Percentiles rank a stretch among this genome's conserved stretches.
Conservation (phyloP, 225 moss, liverwort and hornwort genomes). For the Pseudoscleropodium purum region DNA sequence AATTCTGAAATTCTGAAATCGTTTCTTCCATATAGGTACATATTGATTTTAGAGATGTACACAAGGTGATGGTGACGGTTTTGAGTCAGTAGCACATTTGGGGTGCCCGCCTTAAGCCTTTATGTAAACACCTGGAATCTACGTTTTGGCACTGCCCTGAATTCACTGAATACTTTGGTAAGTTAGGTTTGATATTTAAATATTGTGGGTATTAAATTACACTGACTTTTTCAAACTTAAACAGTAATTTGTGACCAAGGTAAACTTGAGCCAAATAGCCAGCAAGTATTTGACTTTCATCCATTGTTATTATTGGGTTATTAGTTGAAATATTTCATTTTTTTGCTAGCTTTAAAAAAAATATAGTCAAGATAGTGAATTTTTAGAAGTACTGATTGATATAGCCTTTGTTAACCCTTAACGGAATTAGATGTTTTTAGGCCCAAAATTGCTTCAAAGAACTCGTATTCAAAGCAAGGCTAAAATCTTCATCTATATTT, state of each 20-base stretch:
- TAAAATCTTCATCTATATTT: background rate
- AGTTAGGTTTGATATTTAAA: background rate
- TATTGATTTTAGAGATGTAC: background rate
- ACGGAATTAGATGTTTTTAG: background rate
- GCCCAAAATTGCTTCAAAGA: background rate
- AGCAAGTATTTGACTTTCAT: background rate
- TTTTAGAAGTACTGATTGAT: background rate
- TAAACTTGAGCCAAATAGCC: background rate
- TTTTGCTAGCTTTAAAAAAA: background rate
- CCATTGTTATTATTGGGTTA: background rate
- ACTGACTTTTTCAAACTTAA: background rate
- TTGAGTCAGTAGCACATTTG: background rate
- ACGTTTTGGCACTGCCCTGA: background rate
- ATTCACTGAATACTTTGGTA: too few relatives aligned
- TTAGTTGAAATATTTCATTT: background rate
- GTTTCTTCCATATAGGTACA: background rate
- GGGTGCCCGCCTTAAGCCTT: background rate
- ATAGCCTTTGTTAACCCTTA: background rate
- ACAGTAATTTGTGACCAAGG: background rate
- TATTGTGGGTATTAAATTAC: background rate
- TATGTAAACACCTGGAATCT: background rate
- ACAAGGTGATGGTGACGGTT: accelerated
- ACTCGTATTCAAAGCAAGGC: background rate
- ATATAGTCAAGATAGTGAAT: background rate
- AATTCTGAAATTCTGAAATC: background rate